These are phyloP conservation scores for Coelastrella sp. DNA, from an alignment of 139 green algal genomes.

Conservation along the genomic window DNA sequence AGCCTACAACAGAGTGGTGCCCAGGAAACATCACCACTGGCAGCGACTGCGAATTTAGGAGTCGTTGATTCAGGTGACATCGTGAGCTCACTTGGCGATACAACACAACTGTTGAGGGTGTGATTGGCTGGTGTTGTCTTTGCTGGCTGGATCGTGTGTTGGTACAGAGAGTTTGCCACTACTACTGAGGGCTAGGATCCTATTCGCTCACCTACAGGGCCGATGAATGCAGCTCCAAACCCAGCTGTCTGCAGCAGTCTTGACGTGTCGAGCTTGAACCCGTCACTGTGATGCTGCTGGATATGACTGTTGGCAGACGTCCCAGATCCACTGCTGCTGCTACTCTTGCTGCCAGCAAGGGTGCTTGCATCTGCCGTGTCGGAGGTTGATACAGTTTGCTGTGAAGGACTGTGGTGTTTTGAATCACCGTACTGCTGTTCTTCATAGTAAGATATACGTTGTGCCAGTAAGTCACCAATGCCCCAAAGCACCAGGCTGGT, in stretches of 20 bases:
- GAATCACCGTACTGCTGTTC: not conserved
- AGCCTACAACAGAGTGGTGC: too few species aligned
- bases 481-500: slow-evolving; percentile 55
- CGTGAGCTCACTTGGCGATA: too few species aligned
- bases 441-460: slow-evolving; percentile 48
- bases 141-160: too few species aligned
- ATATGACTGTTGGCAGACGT: too few species aligned
- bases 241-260: not conserved
- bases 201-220: slow-evolving; percentile 12
- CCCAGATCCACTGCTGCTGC: too few species aligned
- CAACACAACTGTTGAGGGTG: too few species aligned
- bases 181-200: not conserved
- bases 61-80: too few species aligned
- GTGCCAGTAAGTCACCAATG: slow-evolving; percentile 55
- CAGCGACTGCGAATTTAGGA: too few species aligned
- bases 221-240: slow-evolving; percentile 24
- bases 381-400: too few species aligned
- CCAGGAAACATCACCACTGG: too few species aligned
- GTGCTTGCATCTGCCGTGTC: too few species aligned
- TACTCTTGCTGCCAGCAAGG: not conserved
- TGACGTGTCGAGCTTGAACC: not conserved
- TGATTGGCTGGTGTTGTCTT: too few species aligned
- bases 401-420: not conserved
- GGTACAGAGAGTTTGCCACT: not conserved
- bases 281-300: slow-evolving; percentile 10